Base-by-base conservation (phyloP, 805 yeast genomes). In the Cyberlindnera euphorbiae region DNA sequence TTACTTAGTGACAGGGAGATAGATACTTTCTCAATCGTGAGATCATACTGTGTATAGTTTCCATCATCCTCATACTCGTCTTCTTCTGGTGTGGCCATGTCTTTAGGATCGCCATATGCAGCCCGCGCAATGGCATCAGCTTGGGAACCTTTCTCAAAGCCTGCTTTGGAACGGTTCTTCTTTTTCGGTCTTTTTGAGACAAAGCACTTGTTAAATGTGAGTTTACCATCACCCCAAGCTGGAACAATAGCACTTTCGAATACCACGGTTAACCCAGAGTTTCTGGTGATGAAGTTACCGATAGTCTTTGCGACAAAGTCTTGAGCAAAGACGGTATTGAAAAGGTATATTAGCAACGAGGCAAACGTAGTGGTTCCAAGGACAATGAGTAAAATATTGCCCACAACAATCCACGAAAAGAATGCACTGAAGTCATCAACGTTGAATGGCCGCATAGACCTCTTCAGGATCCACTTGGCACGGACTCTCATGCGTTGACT, bases 201-300 rank as follows among this genome's bases (percentile, higher is more conserved):
- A 56, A 81, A 81, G 35, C 95, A 94, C 49, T 87, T 85, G 41
- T 79, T 75, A 59, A 93, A 82, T 29, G 81, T 75, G 36, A 93
- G 85, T 44, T 77, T 82, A 2, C 96, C 94, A 45, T 82, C 86
- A 27, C 79, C 71, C 96, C 96, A 89, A 38, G 85, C 87, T 0
- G 97, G 97, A 6, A 88, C 94, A 39, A 90, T 84, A 1, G 97
- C 98, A 56, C 77, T 81, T 56, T 90, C 97, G 53, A 93, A 93
- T 0, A 85, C 79, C 8, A 93, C 96, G 0, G 82, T 76, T 44
- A 89, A 62, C 8, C 86, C 83, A 2, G 94, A 78, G 53, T 88
- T 93, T 42, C 74, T 74, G 6, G 97, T 89, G 38, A 93, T 73
- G 39, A 84, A 62, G 51, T 84, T 84, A 8, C 97, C 97, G 21